phyloP scores from a whole-genome alignment of 495 filamentous ascomycete genomes.

The Aspergillus bertholletiae region DNA sequence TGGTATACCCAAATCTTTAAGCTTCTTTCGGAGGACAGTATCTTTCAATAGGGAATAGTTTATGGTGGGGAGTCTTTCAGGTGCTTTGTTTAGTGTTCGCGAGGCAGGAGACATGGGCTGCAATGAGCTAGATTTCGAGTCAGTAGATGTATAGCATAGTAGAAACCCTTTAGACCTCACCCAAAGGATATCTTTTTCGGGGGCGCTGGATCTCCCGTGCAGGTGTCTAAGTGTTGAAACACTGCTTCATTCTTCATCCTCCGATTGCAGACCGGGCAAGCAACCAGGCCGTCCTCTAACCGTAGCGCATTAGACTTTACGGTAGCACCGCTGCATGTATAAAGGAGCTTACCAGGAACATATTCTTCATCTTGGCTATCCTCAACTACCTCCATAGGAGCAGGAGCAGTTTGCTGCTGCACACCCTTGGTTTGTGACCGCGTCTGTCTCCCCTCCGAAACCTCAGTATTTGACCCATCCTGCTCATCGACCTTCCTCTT shows the following conservation, averaged over 20 bases:
- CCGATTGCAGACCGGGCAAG: constrained; percentile 76
- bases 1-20: constrained; percentile 79
- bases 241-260: constrained; percentile 76
- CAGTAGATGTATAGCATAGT: background rate
- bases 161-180: constrained; percentile 17
- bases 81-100: constrained; percentile 26
- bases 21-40: constrained; percentile 67
- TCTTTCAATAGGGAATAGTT: constrained; percentile 84
- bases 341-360: constrained; percentile 25
- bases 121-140: constrained; percentile 19
- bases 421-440: constrained; percentile 33
- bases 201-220: constrained; percentile 22
- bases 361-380: constrained; percentile 40
- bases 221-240: constrained; percentile 73
- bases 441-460: constrained; percentile 33
- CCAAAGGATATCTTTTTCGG: constrained; percentile 24
- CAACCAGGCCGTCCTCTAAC: constrained; percentile 67
- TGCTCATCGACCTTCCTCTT: constrained; percentile 43
- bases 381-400: constrained; percentile 29
- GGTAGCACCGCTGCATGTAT: constrained; percentile 2
- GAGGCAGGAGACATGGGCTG: constrained; percentile 13
- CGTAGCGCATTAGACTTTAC: constrained; percentile 23
- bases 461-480: constrained; percentile 4
- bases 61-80: constrained; percentile 66
- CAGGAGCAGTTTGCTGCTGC: constrained; percentile 5